Percentiles rank a stretch among this genome's conserved stretches.
Evolutionary conservation across 352 stramenopile species (phyloP).

Genomic region (Phytophthora sansomeana): DNA sequence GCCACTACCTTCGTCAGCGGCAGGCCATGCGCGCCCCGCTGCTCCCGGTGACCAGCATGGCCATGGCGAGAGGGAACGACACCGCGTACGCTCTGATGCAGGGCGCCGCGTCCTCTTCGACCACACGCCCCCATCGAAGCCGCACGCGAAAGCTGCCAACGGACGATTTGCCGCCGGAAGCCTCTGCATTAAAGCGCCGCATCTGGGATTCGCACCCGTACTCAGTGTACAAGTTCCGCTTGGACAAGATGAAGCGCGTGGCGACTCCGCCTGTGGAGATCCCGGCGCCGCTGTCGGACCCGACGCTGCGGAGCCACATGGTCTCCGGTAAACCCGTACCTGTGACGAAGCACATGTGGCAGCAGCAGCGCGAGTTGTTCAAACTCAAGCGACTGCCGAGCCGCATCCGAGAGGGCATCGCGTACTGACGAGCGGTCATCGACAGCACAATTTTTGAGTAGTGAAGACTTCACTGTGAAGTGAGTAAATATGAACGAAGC

Average conservation of each 20-base stretch:
- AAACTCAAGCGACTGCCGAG: too few relatives aligned
- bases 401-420: conserved; percentile 25
- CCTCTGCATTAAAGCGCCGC: conserved; percentile 25
- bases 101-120: background rate
- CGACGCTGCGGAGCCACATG: conserved; percentile 14
- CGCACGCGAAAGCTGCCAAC: conserved; percentile 19
- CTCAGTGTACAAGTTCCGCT: conserved; percentile 26
- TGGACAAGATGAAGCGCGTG: conserved; percentile 33
- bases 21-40: conserved; percentile 10
- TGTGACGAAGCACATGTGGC: conserved; percentile 30
- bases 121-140: conserved; percentile 3
- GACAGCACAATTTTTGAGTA: too few relatives aligned
- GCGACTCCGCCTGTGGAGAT: too few relatives aligned
- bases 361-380: too few relatives aligned
- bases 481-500: too few relatives aligned
- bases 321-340: conserved; percentile 29
- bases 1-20: conserved; percentile 7
- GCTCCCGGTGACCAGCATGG: conserved; percentile 25
- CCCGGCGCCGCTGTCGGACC: conserved; percentile 20
- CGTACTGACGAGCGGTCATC: too few relatives aligned
- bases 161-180: conserved; percentile 23
- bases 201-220: conserved; percentile 30
- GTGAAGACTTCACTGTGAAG: too few relatives aligned
- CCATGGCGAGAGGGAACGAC: conserved; percentile 14
- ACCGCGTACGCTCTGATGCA: conserved; percentile 16